Base-by-base conservation (phyloP, 148 eudicot species). In the Rhododendron kiyosumense region DNA sequence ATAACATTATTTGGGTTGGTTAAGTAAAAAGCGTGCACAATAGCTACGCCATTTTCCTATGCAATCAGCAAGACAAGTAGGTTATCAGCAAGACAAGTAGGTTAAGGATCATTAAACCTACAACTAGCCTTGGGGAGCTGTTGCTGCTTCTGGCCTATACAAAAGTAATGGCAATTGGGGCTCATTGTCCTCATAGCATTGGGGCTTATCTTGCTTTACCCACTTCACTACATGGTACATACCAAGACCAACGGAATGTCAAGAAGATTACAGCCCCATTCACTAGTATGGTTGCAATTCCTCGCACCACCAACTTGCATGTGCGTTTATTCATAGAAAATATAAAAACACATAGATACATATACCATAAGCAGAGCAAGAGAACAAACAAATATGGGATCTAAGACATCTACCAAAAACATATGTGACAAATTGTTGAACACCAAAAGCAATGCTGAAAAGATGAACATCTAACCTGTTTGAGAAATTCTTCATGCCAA, bases 401-500 rank as follows among this genome's bases (percentile, higher is more conserved):
- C 36, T 69, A 69, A 28, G 34, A 67, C 15, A 77, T 41, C 51
- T 3, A 77, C 24, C 49, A 11, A 26, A 46, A n/a, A 79, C 26
- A 46, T 12, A 28, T 12, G 7, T 51, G 14, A 49, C 20, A 80
- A 80, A 45, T 24, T 30, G 22, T 30, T 80, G 32, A 48, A 30
- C 59, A 51, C 5, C 8, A 3, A 11, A 13, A 79, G 81, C 59
- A 79, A 78, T 79, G 51, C 51, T 1, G 59, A 4, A n/a, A 51
- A 17, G 41, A 26, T 48, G 49, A n/a, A 54, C 45, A 14, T n/a
- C 77, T 7, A 3, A 83, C 85, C 85, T 83, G 54, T 65, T 83
- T 83, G 85, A 83, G 85, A 65, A 83, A 83, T 65, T 83, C 85
- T 83, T 83, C 85, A 65, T 83, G 76, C 85, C 85, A 83, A 63